Evolutionary conservation across 768 basidiomycete genomes (phyloP).

Genomic region (Tricholoma saponaceum): DNA sequence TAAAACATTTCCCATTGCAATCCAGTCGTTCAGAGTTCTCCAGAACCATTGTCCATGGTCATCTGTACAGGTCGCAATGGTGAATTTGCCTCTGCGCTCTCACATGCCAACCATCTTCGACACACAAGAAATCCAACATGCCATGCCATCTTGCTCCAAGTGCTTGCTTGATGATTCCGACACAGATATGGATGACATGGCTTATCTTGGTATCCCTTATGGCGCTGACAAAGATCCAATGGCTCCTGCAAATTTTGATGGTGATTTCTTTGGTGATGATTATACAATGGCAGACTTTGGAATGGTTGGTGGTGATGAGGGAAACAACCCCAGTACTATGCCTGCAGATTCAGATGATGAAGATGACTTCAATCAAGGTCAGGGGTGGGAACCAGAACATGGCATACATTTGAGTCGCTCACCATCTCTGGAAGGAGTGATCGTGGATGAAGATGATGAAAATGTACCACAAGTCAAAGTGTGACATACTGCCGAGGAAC

Average conservation of each 20-base stretch:
- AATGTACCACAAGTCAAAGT: background rate
- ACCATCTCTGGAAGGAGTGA: background rate
- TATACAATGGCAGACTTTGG: background rate
- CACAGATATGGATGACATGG: background rate
- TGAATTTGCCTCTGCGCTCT: background rate
- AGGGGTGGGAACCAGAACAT: too few relatives aligned
- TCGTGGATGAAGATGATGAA: background rate
- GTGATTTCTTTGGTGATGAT: background rate
- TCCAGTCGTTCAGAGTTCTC: background rate
- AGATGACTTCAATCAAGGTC: slow-evolving; percentile 1
- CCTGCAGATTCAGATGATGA: background rate
- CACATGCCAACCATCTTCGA: background rate
- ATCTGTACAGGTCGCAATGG: background rate
- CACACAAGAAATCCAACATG: background rate
- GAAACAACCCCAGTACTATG: background rate
- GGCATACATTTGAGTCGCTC: background rate
- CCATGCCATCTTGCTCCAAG: background rate
- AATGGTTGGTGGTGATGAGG: background rate
- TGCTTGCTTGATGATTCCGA: background rate
- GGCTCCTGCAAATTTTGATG: background rate
- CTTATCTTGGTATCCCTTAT: background rate
- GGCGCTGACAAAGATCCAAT: too few relatives aligned
- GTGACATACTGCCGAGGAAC: background rate
- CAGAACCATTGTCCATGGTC: background rate
- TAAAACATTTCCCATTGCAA: background rate